Conservation (phyloP, 768 basidiomycete genomes). For the Pulveroboletus sp. region DNA sequence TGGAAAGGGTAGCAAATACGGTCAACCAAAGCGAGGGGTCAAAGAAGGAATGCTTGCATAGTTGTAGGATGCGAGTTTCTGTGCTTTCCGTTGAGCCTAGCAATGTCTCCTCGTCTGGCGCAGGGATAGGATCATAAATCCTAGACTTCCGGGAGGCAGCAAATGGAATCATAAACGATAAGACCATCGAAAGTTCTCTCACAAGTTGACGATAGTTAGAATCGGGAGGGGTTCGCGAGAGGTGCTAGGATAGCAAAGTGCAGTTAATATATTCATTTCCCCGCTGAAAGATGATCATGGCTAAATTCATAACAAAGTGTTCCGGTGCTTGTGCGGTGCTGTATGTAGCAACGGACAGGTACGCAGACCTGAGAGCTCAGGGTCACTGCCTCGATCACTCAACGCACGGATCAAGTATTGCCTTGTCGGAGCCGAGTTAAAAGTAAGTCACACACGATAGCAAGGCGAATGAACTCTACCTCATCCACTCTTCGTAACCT, state of each 20-base stretch:
- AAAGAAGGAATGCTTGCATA: neutral
- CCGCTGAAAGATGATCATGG: neutral
- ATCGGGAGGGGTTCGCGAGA: neutral
- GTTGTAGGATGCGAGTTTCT: neutral
- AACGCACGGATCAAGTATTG: neutral
- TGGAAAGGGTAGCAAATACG: conserved; percentile 12
- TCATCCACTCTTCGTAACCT: neutral
- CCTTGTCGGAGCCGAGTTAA: conserved; percentile 3
- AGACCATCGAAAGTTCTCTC: conserved; percentile 3
- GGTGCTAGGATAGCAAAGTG: neutral
- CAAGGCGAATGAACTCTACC: neutral
- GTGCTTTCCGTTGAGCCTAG: neutral
- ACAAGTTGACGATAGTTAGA: neutral
- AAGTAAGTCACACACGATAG: neutral
- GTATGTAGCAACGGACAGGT: neutral
- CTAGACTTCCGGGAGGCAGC: neutral
- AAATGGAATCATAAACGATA: conserved; percentile 1
- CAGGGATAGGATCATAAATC: conserved; percentile 12
- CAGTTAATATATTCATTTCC: conserved; percentile 4
- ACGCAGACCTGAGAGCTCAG: neutral
- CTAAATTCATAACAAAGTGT: neutral
- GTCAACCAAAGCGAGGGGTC: conserved; percentile 20
- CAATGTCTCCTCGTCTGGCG: conserved; percentile 13
- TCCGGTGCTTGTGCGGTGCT: conserved; percentile 11
- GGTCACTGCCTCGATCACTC: neutral